These are phyloP conservation scores for Capsella rubella DNA, from an alignment of 441 rosid species.

Conservation along the genomic window DNA sequence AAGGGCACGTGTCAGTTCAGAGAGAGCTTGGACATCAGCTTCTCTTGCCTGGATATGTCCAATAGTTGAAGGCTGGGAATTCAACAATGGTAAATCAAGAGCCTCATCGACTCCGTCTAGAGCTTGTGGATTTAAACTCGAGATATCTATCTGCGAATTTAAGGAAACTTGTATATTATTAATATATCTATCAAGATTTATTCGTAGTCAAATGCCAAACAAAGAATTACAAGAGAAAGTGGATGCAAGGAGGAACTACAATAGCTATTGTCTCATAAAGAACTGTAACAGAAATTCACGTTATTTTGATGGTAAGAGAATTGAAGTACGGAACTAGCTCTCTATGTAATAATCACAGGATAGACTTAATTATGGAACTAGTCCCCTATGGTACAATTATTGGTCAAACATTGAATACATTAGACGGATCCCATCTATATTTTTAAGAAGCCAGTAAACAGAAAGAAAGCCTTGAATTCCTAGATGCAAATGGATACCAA, in stretches of 20 bases:
- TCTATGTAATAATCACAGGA: not conserved
- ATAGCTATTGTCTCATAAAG: constrained; percentile 25
- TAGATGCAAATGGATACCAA: constrained; percentile 20
- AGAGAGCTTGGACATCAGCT: constrained; percentile 74
- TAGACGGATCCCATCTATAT: constrained; percentile 20
- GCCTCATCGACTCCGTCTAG: constrained; percentile 50
- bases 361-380: not conserved
- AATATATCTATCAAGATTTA: not conserved
- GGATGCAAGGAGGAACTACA: constrained; percentile 20
- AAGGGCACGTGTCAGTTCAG: constrained; percentile 65
- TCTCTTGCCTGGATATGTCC: constrained; percentile 61
- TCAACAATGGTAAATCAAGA: constrained; percentile 45
- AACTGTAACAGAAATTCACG: constrained; percentile 22
- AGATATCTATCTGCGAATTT: constrained; percentile 55
- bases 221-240: constrained; percentile 27
- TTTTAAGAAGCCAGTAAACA: constrained; percentile 25
- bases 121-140: constrained; percentile 55
- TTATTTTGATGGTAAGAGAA: constrained; percentile 16
- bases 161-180: constrained; percentile 25
- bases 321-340: constrained; percentile 2
- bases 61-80: constrained; percentile 52
- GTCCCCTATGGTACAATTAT: not conserved
- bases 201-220: constrained; percentile 24
- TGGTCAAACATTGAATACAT: constrained; percentile 17
- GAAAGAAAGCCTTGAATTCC: constrained; percentile 22